Percentiles rank a stretch among this genome's conserved stretches.
Evolutionary conservation across 2,329 filamentous ascomycete species (phyloP).

Genomic region (Talaromyces albobiverticillius): DNA sequence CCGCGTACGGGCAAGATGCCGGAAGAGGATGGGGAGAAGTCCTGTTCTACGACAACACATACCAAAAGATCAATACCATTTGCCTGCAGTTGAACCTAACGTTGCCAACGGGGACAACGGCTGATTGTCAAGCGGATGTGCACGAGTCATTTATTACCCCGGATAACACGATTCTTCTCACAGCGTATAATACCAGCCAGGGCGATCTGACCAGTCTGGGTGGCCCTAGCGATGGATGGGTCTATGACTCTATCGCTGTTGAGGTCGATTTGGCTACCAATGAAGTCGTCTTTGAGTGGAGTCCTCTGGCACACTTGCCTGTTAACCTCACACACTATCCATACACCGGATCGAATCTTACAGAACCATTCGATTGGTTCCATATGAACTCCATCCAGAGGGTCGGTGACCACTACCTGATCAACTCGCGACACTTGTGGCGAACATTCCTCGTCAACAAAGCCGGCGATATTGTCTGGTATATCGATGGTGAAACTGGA

Average conservation of each 20-base stretch:
- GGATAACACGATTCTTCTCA: conserved; percentile 43
- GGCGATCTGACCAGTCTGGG: conserved; percentile 38
- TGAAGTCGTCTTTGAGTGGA: conserved; percentile 44
- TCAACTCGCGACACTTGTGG: conserved; percentile 37
- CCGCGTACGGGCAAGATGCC: background rate
- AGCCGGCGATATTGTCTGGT: conserved; percentile 30
- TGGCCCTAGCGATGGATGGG: conserved; percentile 37
- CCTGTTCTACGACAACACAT: conserved; percentile 2
- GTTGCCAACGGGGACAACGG: background rate
- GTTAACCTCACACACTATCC: conserved; percentile 25
- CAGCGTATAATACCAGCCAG: conserved; percentile 38
- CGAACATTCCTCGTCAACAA: conserved; percentile 29
- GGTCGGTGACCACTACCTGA: conserved; percentile 31
- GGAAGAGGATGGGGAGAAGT: conserved; percentile 2
- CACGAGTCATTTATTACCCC: conserved; percentile 46
- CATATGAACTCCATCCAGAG: conserved; percentile 34
- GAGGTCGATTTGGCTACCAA: conserved; percentile 46
- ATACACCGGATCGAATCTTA: conserved; percentile 18
- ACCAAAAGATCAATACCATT: background rate
- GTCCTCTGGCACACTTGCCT: conserved; percentile 40
- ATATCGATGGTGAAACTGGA: conserved; percentile 13
- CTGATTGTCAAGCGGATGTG: conserved; percentile 29
- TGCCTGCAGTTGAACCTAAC: background rate
- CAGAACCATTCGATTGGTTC: conserved; percentile 33
- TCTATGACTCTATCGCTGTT: conserved; percentile 41